Evolutionary conservation across 495 filamentous ascomycete genomes (phyloP).

Genomic region (Penicillium bialowiezense): DNA sequence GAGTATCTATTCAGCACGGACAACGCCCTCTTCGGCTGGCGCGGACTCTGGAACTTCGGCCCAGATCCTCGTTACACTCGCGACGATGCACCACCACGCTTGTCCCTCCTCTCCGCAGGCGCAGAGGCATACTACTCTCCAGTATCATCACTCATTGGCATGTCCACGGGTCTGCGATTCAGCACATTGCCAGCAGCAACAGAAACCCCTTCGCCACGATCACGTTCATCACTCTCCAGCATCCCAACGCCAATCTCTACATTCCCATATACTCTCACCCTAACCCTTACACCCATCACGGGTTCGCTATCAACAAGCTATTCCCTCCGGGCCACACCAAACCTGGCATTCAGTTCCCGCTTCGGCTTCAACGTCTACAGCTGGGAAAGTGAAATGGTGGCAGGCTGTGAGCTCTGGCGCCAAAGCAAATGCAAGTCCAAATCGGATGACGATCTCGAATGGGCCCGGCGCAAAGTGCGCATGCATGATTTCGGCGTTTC

Average conservation of each 20-base stretch:
- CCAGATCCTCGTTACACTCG: conserved; percentile 60
- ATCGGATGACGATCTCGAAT: conserved; percentile 43
- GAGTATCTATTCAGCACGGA: conserved; percentile 93
- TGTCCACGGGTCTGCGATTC: conserved; percentile 79
- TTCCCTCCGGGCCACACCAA: conserved; percentile 76
- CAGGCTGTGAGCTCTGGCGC: conserved; percentile 89
- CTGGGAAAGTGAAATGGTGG: conserved; percentile 89
- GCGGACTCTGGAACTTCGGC: conserved; percentile 93
- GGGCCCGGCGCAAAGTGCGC: conserved; percentile 44
- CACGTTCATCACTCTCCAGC: conserved; percentile 20
- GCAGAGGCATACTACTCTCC: conserved; percentile 93
- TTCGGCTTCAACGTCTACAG: conserved; percentile 98
- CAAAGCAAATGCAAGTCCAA: conserved; percentile 38
- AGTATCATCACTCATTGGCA: conserved; percentile 84
- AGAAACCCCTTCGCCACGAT: conserved; percentile 39
- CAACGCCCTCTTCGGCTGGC: conserved; percentile 79
- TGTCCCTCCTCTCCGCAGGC: conserved; percentile 68
- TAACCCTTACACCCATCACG: conserved; percentile 89
- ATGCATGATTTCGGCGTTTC: conserved; percentile 26
- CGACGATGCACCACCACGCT: conserved; percentile 15
- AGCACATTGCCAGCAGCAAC: conserved; percentile 85
- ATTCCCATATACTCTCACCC: conserved; percentile 87
- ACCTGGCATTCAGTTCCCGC: conserved; percentile 78
- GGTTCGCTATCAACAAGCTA: conserved; percentile 88
- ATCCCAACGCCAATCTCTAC: conserved; percentile 38